Base-by-base conservation (phyloP, 2,329 filamentous ascomycete genomes). In the Byssoonygena ceratinophila region DNA sequence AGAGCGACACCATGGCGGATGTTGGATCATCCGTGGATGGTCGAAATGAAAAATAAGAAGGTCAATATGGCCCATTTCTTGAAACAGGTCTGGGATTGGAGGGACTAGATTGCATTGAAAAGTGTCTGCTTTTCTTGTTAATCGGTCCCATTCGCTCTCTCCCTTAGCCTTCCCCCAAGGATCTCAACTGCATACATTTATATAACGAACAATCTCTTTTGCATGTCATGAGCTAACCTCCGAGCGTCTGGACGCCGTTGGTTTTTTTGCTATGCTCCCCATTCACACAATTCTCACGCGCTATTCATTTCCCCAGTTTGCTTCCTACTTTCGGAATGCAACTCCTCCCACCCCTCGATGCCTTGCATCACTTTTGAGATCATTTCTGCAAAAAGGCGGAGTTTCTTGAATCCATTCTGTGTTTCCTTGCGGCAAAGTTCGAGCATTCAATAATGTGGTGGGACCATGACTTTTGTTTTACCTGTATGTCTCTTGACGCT, bases 1-100 rank as follows among this genome's bases (percentile, higher is more conserved):
- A 79, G 92, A 66, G 92, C 91, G 27, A 94, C 87, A 55, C 92
- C 92, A 11, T 98, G 92, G 92, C 87, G 91, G 63, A 98, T 98
- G 90, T 80, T 95, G 58, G 92, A 98, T 66, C 92, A 98, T 71
- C 92, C 92, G 1, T 98, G 92, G 92, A 95, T 98, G 84, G 75
- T 87, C 39, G 92, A 98, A 64, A 97, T 97, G 87, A 85, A 84
- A 63, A 78, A 81, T 51, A 97, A 96, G 76, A 87, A 92, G 61
- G 92, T 98, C 67, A 97, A 97, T 71, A 97, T 98, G 90, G 82
- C 82, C 59, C 86, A 89, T 63, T 98, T 96, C 70, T 78, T 98
- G 54, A 82, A 84, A 56, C 89, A 92, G 62, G 92, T 98, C 40
- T 98, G 92, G 92, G 92, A 90, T 54, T 98, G 92, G 92, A 83